Base-by-base conservation (phyloP, 2,329 filamentous ascomycete species). In the Colletotrichum viniferum region DNA sequence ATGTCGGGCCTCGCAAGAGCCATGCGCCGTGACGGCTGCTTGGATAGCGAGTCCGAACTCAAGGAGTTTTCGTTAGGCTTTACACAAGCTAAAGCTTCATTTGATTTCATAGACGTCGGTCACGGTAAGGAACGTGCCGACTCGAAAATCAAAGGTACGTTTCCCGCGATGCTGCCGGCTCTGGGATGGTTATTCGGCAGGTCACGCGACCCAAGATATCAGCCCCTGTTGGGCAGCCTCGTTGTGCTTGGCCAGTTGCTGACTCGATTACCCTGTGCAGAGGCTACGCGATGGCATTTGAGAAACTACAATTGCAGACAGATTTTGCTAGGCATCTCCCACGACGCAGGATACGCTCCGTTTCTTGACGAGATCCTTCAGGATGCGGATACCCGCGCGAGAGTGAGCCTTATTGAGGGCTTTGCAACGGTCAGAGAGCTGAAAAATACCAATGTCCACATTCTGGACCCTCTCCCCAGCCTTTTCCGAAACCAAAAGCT, bases 51-150 rank as follows among this genome's bases (percentile, higher is more conserved):
- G 43, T 80, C 80, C n/a, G 84, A 87, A 55, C 82, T 93, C 28
- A 87, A 85, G 73, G 87, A 92, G 65, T 94, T 93, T 83, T 86
- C 87, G 30, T 79, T 87, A 74, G 92, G 90, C 48, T 93, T 93
- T 84, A 92, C 88, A 64, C 90, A 91, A 81, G 88, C 86, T 74
- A 88, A 88, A 77, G 86, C 90, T 12, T 88, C 87, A 13, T 92
- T 93, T 84, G 90, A 93, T 81, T 93, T 92, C 84, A 85, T 93
- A 73, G 91, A 93, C 79, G 88, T 93, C 69, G 91, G 91, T 38
- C 83, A 87, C 78, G 88, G 88, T 60, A 92, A 91, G 80, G 90
- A 92, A 78, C 85, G 89, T 65, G 88, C 89, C 9, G 90, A 91
- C 79, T 87, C 87, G 62, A 93, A 93, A 81, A 89, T 93, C 77